A percentile compares a stretch with the other conserved stretches of the same genome.
Conservation (phyloP, 441 rosid species). For the Kokia cookei region DNA sequence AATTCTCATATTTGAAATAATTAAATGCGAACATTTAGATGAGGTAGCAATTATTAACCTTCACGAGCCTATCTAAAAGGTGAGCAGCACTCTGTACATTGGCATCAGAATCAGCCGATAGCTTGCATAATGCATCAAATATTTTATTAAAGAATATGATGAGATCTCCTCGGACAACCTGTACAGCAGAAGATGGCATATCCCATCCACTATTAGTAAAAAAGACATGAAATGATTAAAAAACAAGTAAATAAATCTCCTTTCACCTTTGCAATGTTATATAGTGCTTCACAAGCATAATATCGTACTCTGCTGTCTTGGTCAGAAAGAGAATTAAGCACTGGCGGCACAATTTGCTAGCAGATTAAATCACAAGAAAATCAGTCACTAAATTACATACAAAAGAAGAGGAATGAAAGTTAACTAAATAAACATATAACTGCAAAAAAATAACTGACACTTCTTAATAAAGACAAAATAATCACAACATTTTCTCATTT, state of each 20-base stretch:
- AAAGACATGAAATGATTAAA: background rate
- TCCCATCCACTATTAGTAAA: constrained; percentile 6
- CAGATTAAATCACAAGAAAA: constrained; percentile 21
- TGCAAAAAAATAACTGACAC: background rate
- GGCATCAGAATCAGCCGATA: constrained; percentile 95
- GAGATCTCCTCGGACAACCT: constrained; percentile 99
- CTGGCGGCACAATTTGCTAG: constrained; percentile 98
- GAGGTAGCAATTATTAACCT: constrained; percentile 40
- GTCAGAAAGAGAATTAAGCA: constrained; percentile 83
- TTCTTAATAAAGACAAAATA: background rate
- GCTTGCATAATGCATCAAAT: constrained; percentile 96
- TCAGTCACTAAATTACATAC: constrained; percentile 1
- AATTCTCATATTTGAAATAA: constrained; percentile 8
- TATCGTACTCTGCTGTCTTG: constrained; percentile 99
- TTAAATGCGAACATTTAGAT: background rate
- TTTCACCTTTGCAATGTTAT: constrained; percentile 96
- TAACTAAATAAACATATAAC: background rate
- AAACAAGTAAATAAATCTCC: background rate
- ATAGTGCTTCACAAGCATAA: constrained; percentile 99
- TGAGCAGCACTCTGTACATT: constrained; percentile 99
- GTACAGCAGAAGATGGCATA: constrained; percentile 20
- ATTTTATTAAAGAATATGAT: constrained; percentile 93
- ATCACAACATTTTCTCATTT: background rate
- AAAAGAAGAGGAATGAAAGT: background rate
- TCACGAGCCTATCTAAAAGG: constrained; percentile 96